phyloP scores from a whole-genome alignment of 1,284 basidiomycete species.

The Macrocystidia cucumis region DNA sequence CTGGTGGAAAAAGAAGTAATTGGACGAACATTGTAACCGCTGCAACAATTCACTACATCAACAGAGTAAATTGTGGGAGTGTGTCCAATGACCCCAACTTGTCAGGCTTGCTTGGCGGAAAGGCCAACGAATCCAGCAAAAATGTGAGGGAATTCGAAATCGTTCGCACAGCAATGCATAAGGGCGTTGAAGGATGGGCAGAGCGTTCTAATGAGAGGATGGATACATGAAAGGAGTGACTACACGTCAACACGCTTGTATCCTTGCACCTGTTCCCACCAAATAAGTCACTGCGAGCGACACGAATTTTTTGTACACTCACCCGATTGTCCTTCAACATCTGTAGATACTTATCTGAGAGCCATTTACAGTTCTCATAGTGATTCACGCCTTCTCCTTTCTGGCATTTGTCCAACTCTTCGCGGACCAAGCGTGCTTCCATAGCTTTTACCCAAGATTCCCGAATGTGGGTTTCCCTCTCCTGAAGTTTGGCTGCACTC shows the following conservation, averaged over 20 bases:
- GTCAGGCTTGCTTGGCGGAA: too few relatives aligned
- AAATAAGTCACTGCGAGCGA: neutral
- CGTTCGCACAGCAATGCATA: too few relatives aligned
- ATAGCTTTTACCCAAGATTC: slow-evolving; percentile 94
- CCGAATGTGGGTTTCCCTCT: slow-evolving; percentile 76
- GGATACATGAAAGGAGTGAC: neutral
- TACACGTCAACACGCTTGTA: slow-evolving; percentile 39
- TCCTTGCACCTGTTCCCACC: slow-evolving; percentile 37
- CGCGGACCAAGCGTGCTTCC: slow-evolving; percentile 87
- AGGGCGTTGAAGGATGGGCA: too few relatives aligned
- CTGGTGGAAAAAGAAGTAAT: too few relatives aligned
- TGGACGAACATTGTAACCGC: too few relatives aligned
- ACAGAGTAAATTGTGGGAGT: too few relatives aligned
- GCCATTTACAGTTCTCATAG: slow-evolving; percentile 82
- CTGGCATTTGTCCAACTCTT: slow-evolving; percentile 91
- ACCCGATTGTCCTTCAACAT: slow-evolving; percentile 87
- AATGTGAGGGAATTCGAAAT: too few relatives aligned
- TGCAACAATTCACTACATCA: too few relatives aligned
- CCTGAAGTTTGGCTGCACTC: slow-evolving; percentile 46
- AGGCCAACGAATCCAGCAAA: too few relatives aligned
- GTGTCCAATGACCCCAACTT: too few relatives aligned
- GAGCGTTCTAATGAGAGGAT: neutral
- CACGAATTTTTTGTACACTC: slow-evolving; percentile 23
- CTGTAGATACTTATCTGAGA: slow-evolving; percentile 78
- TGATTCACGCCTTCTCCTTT: slow-evolving; percentile 89